phyloP scores from a whole-genome alignment of 371 early-diverging fungal genomes.

The Entomophthora muscae region DNA sequence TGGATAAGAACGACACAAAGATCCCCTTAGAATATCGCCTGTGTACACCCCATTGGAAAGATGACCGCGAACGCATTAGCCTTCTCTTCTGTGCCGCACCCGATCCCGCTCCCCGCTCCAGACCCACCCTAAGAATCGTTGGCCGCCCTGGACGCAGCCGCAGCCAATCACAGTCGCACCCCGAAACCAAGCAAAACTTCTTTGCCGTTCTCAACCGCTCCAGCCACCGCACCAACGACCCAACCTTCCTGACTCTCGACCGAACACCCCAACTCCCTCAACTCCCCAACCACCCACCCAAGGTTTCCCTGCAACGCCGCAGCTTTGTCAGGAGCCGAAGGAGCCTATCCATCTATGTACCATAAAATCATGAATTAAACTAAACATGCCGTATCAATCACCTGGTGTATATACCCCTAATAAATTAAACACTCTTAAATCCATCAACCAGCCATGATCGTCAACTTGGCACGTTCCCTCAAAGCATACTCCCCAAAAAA shows the following conservation, averaged over 20 bases:
- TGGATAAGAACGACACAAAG: constrained; percentile 33
- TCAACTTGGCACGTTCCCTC: too few species aligned
- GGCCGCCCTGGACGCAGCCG: background rate
- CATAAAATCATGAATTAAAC: background rate
- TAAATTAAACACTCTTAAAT: too few species aligned
- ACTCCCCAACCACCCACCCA: background rate
- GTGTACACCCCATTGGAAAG: constrained; percentile 61
- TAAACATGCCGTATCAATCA: too few species aligned
- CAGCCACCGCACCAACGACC: background rate
- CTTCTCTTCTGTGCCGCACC: constrained; percentile 31
- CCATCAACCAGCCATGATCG: too few species aligned
- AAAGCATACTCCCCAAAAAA: too few species aligned
- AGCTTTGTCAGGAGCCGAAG: background rate
- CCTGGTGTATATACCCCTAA: too few species aligned
- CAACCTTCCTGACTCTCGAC: background rate
- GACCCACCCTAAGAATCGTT: background rate
- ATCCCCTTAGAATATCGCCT: constrained; percentile 54
- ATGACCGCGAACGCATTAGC: constrained; percentile 39
- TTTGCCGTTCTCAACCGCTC: background rate
- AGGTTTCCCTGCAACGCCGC: background rate
- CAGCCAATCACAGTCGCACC: background rate
- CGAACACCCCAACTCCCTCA: background rate
- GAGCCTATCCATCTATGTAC: background rate
- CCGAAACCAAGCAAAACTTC: background rate
- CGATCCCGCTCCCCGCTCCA: constrained; percentile 14